These are phyloP conservation scores for Incumbomyces lentus DNA, from an alignment of 2,329 filamentous ascomycete species.

Conservation along the genomic window DNA sequence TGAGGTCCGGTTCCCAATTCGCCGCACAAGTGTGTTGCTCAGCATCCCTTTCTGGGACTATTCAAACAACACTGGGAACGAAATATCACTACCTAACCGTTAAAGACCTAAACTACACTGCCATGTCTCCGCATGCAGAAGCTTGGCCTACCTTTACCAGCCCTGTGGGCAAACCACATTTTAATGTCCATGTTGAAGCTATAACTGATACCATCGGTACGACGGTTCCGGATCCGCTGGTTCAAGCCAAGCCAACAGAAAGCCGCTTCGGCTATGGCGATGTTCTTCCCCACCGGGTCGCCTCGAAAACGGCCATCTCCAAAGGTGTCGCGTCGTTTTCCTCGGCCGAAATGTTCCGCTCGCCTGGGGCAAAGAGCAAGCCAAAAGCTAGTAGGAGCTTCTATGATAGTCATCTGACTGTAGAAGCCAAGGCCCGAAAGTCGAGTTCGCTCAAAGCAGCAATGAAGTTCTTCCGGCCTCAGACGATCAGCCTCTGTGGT, in stretches of 20 bases:
- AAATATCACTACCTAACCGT: not conserved
- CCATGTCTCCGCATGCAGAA: conserved; percentile 18
- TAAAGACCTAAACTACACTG: too few species aligned
- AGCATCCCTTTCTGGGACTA: too few species aligned
- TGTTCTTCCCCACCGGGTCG: conserved; percentile 55
- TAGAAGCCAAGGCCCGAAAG: conserved; percentile 48
- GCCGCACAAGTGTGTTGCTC: too few species aligned
- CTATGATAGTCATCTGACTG: conserved; percentile 64
- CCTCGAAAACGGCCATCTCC: conserved; percentile 49
- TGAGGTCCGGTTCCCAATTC: too few species aligned
- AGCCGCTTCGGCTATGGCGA: conserved; percentile 50
- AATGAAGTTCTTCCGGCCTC: conserved; percentile 67
- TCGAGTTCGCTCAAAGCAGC: conserved; percentile 73
- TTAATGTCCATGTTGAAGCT: conserved; percentile 18
- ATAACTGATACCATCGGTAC: conserved; percentile 30
- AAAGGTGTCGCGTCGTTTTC: conserved; percentile 16
- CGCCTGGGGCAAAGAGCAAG: conserved; percentile 42
- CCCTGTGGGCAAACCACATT: not conserved
- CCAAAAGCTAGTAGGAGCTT: conserved; percentile 57
- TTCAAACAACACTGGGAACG: too few species aligned
- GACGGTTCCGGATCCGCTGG: conserved; percentile 26
- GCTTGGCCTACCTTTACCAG: not conserved
- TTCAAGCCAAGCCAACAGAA: conserved; percentile 9
- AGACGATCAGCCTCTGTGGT: conserved; percentile 80
- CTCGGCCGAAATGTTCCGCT: conserved; percentile 15